Evolutionary conservation across 1,139 yeast species (phyloP).

Genomic region (Geotrichum phurueaensis): DNA sequence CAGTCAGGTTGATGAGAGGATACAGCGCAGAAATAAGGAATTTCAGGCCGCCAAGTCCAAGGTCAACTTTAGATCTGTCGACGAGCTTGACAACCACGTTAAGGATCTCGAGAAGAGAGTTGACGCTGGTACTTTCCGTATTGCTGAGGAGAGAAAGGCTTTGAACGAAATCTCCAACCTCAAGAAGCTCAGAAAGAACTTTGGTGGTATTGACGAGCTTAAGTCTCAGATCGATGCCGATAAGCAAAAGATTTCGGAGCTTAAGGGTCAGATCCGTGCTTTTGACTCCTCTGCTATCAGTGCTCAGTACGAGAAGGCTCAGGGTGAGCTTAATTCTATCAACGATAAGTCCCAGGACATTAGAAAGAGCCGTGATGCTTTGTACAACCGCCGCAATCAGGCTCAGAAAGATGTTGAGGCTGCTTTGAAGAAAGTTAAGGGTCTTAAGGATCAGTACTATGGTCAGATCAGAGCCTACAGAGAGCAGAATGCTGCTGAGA

Average conservation of each 20-base stretch:
- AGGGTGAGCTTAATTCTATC: conserved; percentile 56
- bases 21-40: conserved; percentile 74
- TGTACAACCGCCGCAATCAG: conserved; percentile 62
- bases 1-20: conserved; percentile 58
- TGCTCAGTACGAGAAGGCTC: conserved; percentile 49
- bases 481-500: conserved; percentile 44
- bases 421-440: conserved; percentile 54
- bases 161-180: conserved; percentile 82
- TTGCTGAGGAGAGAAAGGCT: conserved; percentile 85
- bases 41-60: conserved; percentile 66
- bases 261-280: conserved; percentile 62
- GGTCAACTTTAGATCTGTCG: conserved; percentile 61
- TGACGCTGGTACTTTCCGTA: conserved; percentile 78
- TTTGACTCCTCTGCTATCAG: conserved; percentile 59
- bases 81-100: conserved; percentile 56
- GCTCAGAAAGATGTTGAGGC: conserved; percentile 67
- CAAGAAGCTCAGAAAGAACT: conserved; percentile 77
- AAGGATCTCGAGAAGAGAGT: conserved; percentile 54
- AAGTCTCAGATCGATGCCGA: conserved; percentile 80
- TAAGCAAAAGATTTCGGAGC: conserved; percentile 65
- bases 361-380: conserved; percentile 58
- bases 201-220: conserved; percentile 63
- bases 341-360: conserved; percentile 56
- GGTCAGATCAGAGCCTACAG: conserved; percentile 31
- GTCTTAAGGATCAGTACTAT: conserved; percentile 40